phyloP scores from a whole-genome alignment of 2,329 filamentous ascomycete genomes.

The Paecilomyces dactylethromorphus region DNA sequence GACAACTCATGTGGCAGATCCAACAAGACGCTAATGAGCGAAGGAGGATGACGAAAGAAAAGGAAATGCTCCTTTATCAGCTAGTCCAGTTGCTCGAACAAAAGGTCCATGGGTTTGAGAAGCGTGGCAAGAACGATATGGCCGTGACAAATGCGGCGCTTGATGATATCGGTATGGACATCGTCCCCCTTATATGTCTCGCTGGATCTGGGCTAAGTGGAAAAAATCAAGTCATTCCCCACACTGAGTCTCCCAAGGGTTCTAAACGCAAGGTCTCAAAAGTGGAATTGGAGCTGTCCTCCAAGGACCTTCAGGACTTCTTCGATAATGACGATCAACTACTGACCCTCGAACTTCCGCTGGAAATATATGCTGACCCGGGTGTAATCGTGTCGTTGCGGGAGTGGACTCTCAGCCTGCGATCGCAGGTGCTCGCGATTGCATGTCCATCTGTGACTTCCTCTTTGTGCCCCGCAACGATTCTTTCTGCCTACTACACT shows the following conservation, averaged over 20 bases:
- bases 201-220: background rate
- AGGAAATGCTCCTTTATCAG: slow-evolving; percentile 19
- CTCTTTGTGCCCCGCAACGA: slow-evolving; percentile 19
- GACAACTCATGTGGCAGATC: slow-evolving; percentile 32
- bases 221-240: slow-evolving; percentile 15
- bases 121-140: background rate
- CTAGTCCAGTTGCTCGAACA: slow-evolving; percentile 9
- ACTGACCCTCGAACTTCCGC: slow-evolving; percentile 19
- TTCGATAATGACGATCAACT: slow-evolving; percentile 30
- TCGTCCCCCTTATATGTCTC: background rate
- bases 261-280: slow-evolving; percentile 28
- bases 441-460: slow-evolving; percentile 20
- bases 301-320: slow-evolving; percentile 28
- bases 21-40: slow-evolving; percentile 25
- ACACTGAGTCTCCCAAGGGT: slow-evolving; percentile 22
- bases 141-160: background rate
- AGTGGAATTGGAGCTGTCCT: slow-evolving; percentile 26
- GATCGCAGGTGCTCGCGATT: slow-evolving; percentile 27
- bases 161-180: background rate
- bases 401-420: slow-evolving; percentile 26
- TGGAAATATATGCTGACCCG: slow-evolving; percentile 19
- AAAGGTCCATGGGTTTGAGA: background rate
- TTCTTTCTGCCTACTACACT: slow-evolving; percentile 28
- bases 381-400: slow-evolving; percentile 21
- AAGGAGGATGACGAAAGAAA: slow-evolving; percentile 16